These are phyloP conservation scores for Globisporangium yorkense DNA, from an alignment of 352 stramenopile genomes.

Conservation along the genomic window DNA sequence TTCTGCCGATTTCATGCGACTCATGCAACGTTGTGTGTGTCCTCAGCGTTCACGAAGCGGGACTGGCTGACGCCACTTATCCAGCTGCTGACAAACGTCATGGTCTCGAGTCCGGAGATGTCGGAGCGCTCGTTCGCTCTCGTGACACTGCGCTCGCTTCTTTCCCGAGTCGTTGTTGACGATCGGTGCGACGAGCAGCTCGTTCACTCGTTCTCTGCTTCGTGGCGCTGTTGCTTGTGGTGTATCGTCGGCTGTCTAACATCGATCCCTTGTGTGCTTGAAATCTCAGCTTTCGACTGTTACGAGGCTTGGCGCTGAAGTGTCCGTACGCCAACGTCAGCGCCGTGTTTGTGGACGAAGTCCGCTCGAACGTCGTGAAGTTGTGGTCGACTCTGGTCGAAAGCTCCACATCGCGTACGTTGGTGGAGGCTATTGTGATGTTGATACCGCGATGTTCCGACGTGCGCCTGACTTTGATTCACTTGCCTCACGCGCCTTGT, in stretches of 20 bases:
- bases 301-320: slow-evolving; percentile 31
- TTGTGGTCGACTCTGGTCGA: slow-evolving; percentile 26
- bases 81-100: slow-evolving; percentile 61
- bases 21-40: neutral
- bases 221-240: neutral
- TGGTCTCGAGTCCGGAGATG: slow-evolving; percentile 53
- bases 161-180: slow-evolving; percentile 26
- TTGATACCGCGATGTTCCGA: neutral
- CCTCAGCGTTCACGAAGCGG: slow-evolving; percentile 25
- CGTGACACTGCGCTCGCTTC: slow-evolving; percentile 24
- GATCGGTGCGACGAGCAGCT: slow-evolving; percentile 22
- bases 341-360: slow-evolving; percentile 55
- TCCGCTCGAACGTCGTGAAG: slow-evolving; percentile 38
- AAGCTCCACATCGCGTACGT: slow-evolving; percentile 24
- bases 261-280: neutral
- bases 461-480: neutral
- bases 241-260: neutral
- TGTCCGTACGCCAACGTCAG: slow-evolving; percentile 73
- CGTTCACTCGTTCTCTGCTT: neutral
- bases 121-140: slow-evolving; percentile 34
- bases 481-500: neutral
- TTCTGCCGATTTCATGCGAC: neutral
- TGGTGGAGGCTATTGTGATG: neutral
- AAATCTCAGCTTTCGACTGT: slow-evolving; percentile 35
- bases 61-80: slow-evolving; percentile 58